Base-by-base conservation (phyloP, 495 filamentous ascomycete genomes). In the Penicillium antarcticum region DNA sequence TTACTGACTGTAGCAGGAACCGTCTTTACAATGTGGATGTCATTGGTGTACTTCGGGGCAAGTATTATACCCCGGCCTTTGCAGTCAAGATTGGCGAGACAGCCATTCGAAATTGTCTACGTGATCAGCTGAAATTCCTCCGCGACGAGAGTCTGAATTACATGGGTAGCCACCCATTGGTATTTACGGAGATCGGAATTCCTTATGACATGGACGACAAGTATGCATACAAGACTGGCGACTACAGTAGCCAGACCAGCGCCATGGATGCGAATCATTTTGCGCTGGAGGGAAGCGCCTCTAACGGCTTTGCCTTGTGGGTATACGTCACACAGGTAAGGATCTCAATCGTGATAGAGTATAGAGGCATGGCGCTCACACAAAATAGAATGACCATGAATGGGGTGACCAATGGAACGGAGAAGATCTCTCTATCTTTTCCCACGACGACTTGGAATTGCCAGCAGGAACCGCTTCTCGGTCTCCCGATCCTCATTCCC, bases 171-270 rank as follows among this genome's bases (percentile, higher is more conserved):
- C 94, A 95, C 56, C 94, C 94, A 1, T 87, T 92, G 57, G 72
- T 98, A 10, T 87, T 96, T 64, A 95, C 89, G 1, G 94, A 99
- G 61, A 96, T 97, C 58, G 94, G 94, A 19, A 96, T 97, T 52
- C 94, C 94, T 0, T 99, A 96, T 62, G 95, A 99, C 66, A 99
- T 99, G 94, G 92, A 99, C 61, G 82, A 95, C 49, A 88, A 96
- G 68, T 71, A 91, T 55, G 94, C 94, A 1, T 99, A 99, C 68
- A 87, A 88, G 65, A 95, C 91, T n/a, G 94, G 94, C 3, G 87
- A 99, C 60, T 99, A 95, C 62, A 86, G 88, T 46, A 96, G 89
- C 55, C 94, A 98, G 60, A 88, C 85, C 26, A 85, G 87, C 10
- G 95, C 94, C 16, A 91, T 97, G 87, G 94, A 98, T 75, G 94